phyloP scores from a whole-genome alignment of 495 filamentous ascomycete genomes.

The Echria macrotheca region DNA sequence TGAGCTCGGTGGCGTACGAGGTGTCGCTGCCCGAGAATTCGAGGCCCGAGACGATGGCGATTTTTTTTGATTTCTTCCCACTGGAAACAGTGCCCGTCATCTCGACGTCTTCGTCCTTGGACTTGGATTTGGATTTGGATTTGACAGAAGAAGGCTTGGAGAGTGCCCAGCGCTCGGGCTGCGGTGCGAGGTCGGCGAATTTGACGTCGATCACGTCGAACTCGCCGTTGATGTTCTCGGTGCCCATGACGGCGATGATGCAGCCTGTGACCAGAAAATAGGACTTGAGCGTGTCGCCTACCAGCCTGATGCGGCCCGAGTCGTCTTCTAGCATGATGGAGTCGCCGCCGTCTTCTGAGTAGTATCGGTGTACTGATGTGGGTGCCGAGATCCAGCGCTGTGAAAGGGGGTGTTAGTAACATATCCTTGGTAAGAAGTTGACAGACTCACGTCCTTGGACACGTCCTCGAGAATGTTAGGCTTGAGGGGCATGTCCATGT shows the following conservation, averaged over 20 bases:
- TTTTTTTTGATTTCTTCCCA: conserved; percentile 51
- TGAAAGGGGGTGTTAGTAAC: not conserved
- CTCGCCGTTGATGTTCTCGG: conserved; percentile 84
- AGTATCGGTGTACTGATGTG: conserved; percentile 73
- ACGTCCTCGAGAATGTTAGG: conserved; percentile 96
- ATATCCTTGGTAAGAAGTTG: not conserved
- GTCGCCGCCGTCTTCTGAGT: conserved; percentile 51
- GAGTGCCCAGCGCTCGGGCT: conserved; percentile 70
- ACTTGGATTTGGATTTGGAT: conserved; percentile 16
- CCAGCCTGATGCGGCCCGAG: conserved; percentile 80
- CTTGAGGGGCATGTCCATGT: conserved; percentile 95
- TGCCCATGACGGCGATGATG: conserved; percentile 85
- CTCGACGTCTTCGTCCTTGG: conserved; percentile 38
- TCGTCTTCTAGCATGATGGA: conserved; percentile 91
- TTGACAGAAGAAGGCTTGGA: conserved; percentile 26
- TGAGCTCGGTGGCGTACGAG: conserved; percentile 63
- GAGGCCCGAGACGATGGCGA: conserved; percentile 86
- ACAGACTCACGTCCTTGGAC: conserved; percentile 69
- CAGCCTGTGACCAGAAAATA: conserved; percentile 82
- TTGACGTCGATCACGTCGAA: conserved; percentile 89
- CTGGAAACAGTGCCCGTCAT: conserved; percentile 36
- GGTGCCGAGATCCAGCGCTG: conserved; percentile 83
- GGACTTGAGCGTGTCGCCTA: conserved; percentile 57
- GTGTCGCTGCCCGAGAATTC: conserved; percentile 67
- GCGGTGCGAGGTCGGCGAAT: conserved; percentile 76